Evolutionary conservation across 1,284 basidiomycete genomes (phyloP).

Genomic region (Pseudozyma tsukubaensis): DNA sequence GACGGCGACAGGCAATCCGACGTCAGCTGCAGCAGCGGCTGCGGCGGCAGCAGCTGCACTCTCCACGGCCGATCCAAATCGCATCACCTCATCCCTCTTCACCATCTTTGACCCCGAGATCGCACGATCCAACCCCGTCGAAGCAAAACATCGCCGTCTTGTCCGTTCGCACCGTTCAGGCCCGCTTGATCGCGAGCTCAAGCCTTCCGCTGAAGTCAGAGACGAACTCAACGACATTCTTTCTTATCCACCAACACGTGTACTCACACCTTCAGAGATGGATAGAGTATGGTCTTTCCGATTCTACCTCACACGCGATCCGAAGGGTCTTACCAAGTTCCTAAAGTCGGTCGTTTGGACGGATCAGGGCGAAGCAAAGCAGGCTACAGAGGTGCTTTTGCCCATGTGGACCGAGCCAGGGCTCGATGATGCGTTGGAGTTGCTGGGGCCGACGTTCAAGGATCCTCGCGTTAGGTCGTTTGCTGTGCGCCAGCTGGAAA

Average conservation of each 20-base stretch:
- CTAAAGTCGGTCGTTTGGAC: slow-evolving; percentile 98
- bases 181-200: slow-evolving; percentile 92
- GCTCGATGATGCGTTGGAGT: slow-evolving; percentile 93
- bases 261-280: slow-evolving; percentile 89
- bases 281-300: slow-evolving; percentile 98
- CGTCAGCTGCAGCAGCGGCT: slow-evolving; percentile 33
- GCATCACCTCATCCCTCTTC: slow-evolving; percentile 76
- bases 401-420: slow-evolving; percentile 98
- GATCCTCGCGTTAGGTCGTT: slow-evolving; percentile 92
- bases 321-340: slow-evolving; percentile 92
- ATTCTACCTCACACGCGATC: slow-evolving; percentile 91
- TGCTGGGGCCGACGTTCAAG: slow-evolving; percentile 86
- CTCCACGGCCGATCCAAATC: slow-evolving; percentile 68
- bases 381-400: slow-evolving; percentile 93
- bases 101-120: slow-evolving; percentile 92
- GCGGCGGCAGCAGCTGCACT: slow-evolving; percentile 57
- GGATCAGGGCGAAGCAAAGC: slow-evolving; percentile 93
- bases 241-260: slow-evolving; percentile 87
- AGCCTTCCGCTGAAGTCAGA: slow-evolving; percentile 91
- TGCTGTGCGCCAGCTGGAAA: slow-evolving; percentile 87
- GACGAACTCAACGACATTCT: slow-evolving; percentile 93
- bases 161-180: slow-evolving; percentile 94
- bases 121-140: slow-evolving; percentile 90
- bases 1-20: slow-evolving; percentile 18
- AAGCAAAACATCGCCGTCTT: slow-evolving; percentile 93